Evolutionary conservation across 106 monocot genomes (phyloP).

Genomic region (Xerophyta viscosa): DNA sequence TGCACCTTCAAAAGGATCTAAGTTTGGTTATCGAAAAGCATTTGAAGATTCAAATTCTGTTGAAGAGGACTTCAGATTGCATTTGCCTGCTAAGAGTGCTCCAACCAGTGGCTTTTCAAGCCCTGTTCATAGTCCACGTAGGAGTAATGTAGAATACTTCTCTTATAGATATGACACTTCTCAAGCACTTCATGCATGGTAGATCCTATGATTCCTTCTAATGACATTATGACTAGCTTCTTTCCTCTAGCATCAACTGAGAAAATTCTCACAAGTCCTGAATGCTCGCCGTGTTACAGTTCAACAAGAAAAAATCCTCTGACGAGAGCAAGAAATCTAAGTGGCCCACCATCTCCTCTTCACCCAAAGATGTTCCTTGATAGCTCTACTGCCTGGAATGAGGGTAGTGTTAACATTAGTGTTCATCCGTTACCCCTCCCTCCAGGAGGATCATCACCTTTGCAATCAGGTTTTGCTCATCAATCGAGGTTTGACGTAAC

Average conservation of each 20-base stretch:
- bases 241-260: conserved; percentile 31
- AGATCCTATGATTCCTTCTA: conserved; percentile 36
- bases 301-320: conserved; percentile 39
- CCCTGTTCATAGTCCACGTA: conserved; percentile 64
- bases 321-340: conserved; percentile 60
- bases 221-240: conserved; percentile 22
- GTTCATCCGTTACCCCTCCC: conserved; percentile 87
- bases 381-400: conserved; percentile 21
- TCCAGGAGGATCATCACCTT: conserved; percentile 36
- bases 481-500: conserved; percentile 32
- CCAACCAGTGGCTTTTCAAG: conserved; percentile 74
- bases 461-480: conserved; percentile 25
- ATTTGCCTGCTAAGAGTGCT: conserved; percentile 76
- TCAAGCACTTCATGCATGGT: conserved; percentile 31
- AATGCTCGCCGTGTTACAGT: conserved; percentile 40
- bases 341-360: conserved; percentile 75
- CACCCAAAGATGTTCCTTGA: conserved; percentile 58
- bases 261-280: conserved; percentile 34
- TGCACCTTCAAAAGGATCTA: conserved; percentile 18
- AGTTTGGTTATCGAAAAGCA: conserved; percentile 21
- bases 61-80: conserved; percentile 48
- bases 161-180: conserved; percentile 16
- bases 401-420: conserved; percentile 24
- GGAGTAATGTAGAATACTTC: conserved; percentile 40
- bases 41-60: too few species aligned